Conservation (phyloP, 148 eudicot genomes). For the Hydrangea macrophylla region DNA sequence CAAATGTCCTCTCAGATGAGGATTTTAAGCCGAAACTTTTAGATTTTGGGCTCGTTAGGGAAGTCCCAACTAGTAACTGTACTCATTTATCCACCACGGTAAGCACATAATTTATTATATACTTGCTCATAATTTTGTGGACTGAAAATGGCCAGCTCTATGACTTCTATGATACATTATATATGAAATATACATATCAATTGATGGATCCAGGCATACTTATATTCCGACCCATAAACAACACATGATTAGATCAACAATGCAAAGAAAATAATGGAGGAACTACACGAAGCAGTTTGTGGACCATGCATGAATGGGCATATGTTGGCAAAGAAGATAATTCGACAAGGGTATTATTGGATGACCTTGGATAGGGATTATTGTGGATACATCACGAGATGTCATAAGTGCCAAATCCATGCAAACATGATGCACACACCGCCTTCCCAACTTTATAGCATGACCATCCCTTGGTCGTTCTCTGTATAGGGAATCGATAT, state of each 20-base stretch:
- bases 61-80: conserved; percentile 64
- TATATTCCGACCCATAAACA: background rate
- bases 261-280: too few relatives aligned
- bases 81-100: conserved; percentile 81
- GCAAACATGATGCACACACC: too few relatives aligned
- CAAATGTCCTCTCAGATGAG: conserved; percentile 67
- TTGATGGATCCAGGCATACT: background rate
- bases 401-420: too few relatives aligned
- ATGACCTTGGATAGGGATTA: too few relatives aligned
- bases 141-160: background rate
- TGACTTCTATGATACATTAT: background rate
- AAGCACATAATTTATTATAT: conserved; percentile 22
- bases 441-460: too few relatives aligned
- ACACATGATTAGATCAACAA: background rate
- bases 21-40: conserved; percentile 75
- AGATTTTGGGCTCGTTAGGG: conserved; percentile 77
- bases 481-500: too few relatives aligned
- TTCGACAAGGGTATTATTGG: too few relatives aligned
- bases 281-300: too few relatives aligned
- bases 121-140: background rate
- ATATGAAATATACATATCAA: background rate
- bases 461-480: too few relatives aligned
- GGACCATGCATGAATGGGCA: too few relatives aligned
- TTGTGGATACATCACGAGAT: too few relatives aligned
- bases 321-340: too few relatives aligned